Evolutionary conservation across 371 early-diverging fungal species (phyloP).

Genomic region (Saksenaea oblongispora): DNA sequence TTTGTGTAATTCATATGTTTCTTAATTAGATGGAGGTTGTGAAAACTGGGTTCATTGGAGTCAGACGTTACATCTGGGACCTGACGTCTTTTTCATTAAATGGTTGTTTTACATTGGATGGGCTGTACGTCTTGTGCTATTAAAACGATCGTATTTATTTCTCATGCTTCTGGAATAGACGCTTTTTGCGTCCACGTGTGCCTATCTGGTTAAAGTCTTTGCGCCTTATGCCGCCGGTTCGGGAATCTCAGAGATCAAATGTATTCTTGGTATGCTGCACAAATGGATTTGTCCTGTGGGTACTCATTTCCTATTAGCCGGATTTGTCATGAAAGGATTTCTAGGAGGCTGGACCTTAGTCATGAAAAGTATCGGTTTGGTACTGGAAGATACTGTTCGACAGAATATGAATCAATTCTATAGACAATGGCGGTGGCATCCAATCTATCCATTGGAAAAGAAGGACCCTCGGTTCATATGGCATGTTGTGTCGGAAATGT

Average conservation of each 20-base stretch:
- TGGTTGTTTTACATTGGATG: constrained; percentile 61
- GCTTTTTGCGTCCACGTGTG: constrained; percentile 58
- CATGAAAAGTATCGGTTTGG: constrained; percentile 87
- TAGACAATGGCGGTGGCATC: constrained; percentile 85
- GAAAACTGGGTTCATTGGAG: constrained; percentile 62
- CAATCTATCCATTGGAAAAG: constrained; percentile 90
- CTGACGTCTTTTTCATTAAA: constrained; percentile 48
- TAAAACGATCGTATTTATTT: constrained; percentile 19
- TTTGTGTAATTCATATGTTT: background rate
- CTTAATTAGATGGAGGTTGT: constrained; percentile 40
- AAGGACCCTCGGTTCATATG: constrained; percentile 96
- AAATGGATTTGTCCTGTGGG: background rate
- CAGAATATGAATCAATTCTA: background rate
- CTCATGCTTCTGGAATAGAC: constrained; percentile 39
- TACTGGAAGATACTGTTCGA: constrained; percentile 8
- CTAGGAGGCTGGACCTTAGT: constrained; percentile 86
- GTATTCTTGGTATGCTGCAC: constrained; percentile 73
- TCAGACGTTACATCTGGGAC: constrained; percentile 40
- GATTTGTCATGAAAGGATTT: constrained; percentile 88
- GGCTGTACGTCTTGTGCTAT: constrained; percentile 48
- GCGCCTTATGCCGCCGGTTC: constrained; percentile 94
- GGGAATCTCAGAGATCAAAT: constrained; percentile 96
- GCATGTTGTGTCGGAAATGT: constrained; percentile 92
- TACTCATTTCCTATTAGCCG: background rate
- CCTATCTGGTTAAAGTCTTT: constrained; percentile 65